phyloP scores from a whole-genome alignment of 2,329 filamentous ascomycete genomes.

The Monosporascus sp. region DNA sequence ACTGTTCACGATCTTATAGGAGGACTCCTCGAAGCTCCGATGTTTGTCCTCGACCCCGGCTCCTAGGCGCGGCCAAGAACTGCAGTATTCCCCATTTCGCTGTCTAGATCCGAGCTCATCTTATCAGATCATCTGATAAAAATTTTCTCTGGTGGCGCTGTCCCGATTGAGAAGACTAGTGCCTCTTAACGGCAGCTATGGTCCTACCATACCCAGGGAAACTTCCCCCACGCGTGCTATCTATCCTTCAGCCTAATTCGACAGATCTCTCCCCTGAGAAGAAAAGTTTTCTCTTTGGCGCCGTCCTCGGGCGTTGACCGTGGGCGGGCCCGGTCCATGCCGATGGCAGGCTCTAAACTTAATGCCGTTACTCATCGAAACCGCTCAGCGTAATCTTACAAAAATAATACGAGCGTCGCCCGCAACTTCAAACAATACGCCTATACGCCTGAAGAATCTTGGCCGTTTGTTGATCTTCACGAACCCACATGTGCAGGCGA shows the following conservation, averaged over 20 bases:
- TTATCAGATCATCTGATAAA: constrained; percentile 54
- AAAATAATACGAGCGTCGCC: neutral
- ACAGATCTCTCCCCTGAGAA: neutral
- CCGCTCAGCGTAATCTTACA: neutral
- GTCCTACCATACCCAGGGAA: constrained; percentile 15
- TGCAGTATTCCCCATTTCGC: neutral
- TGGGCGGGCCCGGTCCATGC: neutral
- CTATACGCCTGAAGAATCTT: neutral
- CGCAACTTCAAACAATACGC: neutral
- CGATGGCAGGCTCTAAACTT: neutral
- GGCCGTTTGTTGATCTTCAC: neutral
- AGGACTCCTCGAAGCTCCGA: neutral
- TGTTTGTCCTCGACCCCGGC: constrained; percentile 2
- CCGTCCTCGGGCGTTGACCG: neutral
- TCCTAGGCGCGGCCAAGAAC: constrained; percentile 2
- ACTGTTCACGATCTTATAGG: neutral
- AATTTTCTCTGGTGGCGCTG: constrained; percentile 23
- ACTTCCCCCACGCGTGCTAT: constrained; percentile 11
- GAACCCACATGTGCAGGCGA: no score
- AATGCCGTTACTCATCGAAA: neutral
- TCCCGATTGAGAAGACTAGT: no score
- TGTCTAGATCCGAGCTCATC: constrained; percentile 21
- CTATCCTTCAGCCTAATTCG: neutral
- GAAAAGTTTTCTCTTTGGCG: neutral
- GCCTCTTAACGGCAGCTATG: no score